Evolutionary conservation across 805 yeast species (phyloP), one percentile per base, ranked within the genome.

Genomic region (Myxozyma lipomycoides): DNA sequence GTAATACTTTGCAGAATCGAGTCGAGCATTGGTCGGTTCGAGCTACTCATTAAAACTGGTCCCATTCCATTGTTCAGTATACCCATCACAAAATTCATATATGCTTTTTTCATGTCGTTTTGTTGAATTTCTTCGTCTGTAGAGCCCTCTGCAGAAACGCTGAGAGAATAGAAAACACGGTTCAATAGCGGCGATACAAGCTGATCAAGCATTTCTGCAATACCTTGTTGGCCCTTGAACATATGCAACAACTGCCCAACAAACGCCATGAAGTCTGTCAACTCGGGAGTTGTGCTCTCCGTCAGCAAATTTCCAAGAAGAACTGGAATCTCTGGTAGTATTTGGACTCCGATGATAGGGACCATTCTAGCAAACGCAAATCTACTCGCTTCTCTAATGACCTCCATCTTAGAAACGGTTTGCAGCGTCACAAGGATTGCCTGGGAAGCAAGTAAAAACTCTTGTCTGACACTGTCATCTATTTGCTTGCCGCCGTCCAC

Each of bases 301-400:
- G 78, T 73, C 63, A 86, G 72, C 50, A 87, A 71, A 21, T 82
- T 74, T 1, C 86, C 78, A 51, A 93, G 79, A 54, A 89, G 77
- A 63, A 86, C 82, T 56, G 83, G 82, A 66, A 86, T 73, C 63
- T 73, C 79, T 49, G 70, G 71, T 28, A 79, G 69, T 55, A 80
- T 73, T 5, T 69, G 67, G 19, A 68, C 67, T 48, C 79, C 79
- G 61, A 93, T 71, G 38, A 91, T 72, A 21, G 95, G 87, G 48
- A 89, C 84, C 59, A 93, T 76, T 55, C 98, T 78, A 9, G 96
- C 87, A 69, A 90, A 83, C 26, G 96, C 80, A 66, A 86, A 88
- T 61, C 96, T 78, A 3, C 59, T 52, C 3, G 96, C 84, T 59
- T 88, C 96, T 64, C 98, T 78, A 41, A 91, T 79, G 28, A 74